Conservation (phyloP, 2,329 filamentous ascomycete genomes). For the Sarocladium strictum region DNA sequence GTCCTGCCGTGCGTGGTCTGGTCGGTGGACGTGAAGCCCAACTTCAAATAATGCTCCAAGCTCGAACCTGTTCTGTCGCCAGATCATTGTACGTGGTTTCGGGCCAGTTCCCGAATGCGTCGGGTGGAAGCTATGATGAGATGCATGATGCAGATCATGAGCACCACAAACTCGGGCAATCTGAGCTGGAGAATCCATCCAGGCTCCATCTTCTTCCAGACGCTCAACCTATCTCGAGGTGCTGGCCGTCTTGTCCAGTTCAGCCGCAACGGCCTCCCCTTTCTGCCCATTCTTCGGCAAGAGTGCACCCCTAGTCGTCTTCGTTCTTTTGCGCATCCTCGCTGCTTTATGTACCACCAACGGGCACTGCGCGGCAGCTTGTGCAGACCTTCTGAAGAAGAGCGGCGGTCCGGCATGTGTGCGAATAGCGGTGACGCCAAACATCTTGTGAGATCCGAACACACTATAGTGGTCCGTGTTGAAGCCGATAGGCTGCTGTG, state of each 20-base stretch:
- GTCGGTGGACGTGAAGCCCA: too few species aligned
- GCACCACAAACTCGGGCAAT: background rate
- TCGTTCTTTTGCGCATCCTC: slow-evolving; percentile 12
- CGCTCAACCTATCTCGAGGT: background rate
- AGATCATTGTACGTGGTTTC: too few species aligned
- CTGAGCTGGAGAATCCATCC: too few species aligned
- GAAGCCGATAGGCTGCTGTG: too few species aligned
- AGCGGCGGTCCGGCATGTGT: background rate
- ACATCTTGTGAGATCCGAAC: background rate
- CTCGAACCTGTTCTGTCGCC: too few species aligned
- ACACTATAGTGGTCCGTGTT: background rate
- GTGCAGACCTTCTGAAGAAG: slow-evolving; percentile 1
- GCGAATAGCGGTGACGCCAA: background rate
- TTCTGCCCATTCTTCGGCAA: background rate
- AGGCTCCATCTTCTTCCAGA: too few species aligned
- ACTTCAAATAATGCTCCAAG: too few species aligned
- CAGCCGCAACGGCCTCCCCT: background rate
- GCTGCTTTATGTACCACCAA: slow-evolving; percentile 5
- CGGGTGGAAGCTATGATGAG: too few species aligned
- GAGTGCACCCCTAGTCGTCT: background rate
- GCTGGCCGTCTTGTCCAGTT: background rate
- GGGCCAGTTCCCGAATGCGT: too few species aligned
- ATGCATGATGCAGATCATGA: too few species aligned
- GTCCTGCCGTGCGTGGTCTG: too few species aligned
- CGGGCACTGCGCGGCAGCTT: background rate